phyloP scores from a whole-genome alignment of 257 asterid genomes.

The Plantago ovata region DNA sequence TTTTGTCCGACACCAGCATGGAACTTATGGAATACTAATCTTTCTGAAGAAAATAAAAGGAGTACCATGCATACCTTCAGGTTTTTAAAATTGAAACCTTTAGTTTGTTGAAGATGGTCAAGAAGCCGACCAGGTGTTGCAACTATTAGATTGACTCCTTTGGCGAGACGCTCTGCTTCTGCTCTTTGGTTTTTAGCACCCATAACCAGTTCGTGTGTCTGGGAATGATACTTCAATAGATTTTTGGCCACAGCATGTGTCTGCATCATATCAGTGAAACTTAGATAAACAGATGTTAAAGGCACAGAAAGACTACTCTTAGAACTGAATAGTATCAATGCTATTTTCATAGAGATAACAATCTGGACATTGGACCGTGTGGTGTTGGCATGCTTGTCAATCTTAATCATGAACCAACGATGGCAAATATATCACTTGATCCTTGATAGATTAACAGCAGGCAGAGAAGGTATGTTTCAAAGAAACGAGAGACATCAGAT shows the following conservation, averaged over 20 bases:
- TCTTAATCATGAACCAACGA: no score
- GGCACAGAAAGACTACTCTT: constrained; percentile 1
- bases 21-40: no score
- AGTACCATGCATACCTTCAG: constrained; percentile 55
- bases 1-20: no score
- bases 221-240: constrained; percentile 84
- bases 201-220: constrained; percentile 70
- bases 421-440: no score
- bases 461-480: no score
- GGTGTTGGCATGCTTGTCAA: no score
- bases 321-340: constrained; percentile 1
- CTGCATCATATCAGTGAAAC: constrained; percentile 31
- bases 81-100: constrained; percentile 77
- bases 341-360: background rate
- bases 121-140: constrained; percentile 98
- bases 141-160: constrained; percentile 76
- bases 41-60: no score
- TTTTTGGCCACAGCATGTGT: constrained; percentile 92
- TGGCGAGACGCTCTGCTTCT: constrained; percentile 79
- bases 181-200: constrained; percentile 79
- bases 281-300: constrained; percentile 7
- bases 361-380: background rate
- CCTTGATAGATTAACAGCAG: background rate
- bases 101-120: constrained; percentile 90
- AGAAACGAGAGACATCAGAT: no score